Evolutionary conservation across 805 yeast genomes (phyloP).

Genomic region (Wickerhamiella lipophila): DNA sequence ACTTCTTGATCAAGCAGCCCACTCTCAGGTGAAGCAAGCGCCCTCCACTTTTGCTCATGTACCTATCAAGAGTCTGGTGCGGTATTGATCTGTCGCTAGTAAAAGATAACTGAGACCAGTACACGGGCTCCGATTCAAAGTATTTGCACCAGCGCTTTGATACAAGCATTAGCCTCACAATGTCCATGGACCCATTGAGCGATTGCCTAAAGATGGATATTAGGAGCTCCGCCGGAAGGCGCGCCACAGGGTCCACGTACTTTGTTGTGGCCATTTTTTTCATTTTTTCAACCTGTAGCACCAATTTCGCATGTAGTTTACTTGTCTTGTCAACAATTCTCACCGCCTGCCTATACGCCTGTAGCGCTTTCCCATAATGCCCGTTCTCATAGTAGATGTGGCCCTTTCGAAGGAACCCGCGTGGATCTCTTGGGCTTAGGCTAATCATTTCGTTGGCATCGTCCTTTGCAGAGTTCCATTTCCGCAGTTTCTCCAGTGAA

Average conservation of each 20-base stretch:
- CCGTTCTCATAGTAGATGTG: not conserved
- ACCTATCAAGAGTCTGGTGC: not conserved
- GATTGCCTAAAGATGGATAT: not conserved
- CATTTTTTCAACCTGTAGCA: not conserved
- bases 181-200: not conserved
- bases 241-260: not conserved
- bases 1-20: not conserved
- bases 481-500: not conserved
- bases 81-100: not conserved
- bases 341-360: not conserved
- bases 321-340: not conserved
- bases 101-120: conserved; percentile 1
- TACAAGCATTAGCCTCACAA: not conserved
- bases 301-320: not conserved
- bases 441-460: conserved; percentile 5
- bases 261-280: not conserved
- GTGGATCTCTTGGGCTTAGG: not conserved
- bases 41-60: not conserved
- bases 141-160: conserved; percentile 1
- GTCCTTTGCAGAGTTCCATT: not conserved
- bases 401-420: conserved; percentile 5
- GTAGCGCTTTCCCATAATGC: not conserved
- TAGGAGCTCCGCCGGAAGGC: conserved; percentile 3
- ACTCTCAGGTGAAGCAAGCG: not conserved
- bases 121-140: conserved; percentile 2